These are phyloP conservation scores for Myriosclerotinia duriaeana DNA, from an alignment of 2,329 filamentous ascomycete species.

Conservation along the genomic window DNA sequence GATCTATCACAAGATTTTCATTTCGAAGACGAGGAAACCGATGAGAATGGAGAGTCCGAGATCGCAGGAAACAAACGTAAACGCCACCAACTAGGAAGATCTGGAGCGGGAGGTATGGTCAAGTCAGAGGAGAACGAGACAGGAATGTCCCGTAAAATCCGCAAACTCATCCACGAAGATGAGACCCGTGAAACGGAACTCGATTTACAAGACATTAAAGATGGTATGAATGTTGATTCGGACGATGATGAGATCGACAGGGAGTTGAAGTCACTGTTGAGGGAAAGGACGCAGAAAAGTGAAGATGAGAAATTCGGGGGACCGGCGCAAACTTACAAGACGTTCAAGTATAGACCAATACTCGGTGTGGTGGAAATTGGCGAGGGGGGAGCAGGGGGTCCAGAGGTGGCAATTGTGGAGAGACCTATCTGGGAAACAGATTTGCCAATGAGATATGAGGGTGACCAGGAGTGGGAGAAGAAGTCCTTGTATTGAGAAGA, in stretches of 20 bases:
- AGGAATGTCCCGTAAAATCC: conserved; percentile 44
- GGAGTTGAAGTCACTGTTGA: conserved; percentile 8
- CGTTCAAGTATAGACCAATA: conserved; percentile 92
- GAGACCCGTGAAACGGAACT: conserved; percentile 42
- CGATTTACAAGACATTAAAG: conserved; percentile 9
- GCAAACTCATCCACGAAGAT: conserved; percentile 44
- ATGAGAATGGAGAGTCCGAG: conserved; percentile 25
- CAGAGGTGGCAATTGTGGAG: conserved; percentile 88
- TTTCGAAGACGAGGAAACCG: conserved; percentile 29
- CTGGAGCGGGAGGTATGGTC: conserved; percentile 57
- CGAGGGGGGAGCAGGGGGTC: conserved; percentile 41
- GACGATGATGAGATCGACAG: conserved; percentile 11
- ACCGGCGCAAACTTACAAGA: conserved; percentile 60
- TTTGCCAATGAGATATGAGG: conserved; percentile 68
- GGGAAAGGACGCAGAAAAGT: conserved; percentile 33
- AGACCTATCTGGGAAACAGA: conserved; percentile 81
- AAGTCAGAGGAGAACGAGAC: conserved; percentile 30
- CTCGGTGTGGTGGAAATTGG: conserved; percentile 63
- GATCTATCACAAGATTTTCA: conserved; percentile 68
- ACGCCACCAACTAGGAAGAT: conserved; percentile 34
- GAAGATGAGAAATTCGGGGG: conserved; percentile 34
- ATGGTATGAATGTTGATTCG: conserved; percentile 15
- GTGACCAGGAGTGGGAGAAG: conserved; percentile 53
- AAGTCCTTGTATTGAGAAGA: conserved; percentile 13
- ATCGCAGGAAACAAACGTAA: conserved; percentile 13